phyloP scores from a whole-genome alignment of 78 protist genomes.

The Guillardia theta region DNA sequence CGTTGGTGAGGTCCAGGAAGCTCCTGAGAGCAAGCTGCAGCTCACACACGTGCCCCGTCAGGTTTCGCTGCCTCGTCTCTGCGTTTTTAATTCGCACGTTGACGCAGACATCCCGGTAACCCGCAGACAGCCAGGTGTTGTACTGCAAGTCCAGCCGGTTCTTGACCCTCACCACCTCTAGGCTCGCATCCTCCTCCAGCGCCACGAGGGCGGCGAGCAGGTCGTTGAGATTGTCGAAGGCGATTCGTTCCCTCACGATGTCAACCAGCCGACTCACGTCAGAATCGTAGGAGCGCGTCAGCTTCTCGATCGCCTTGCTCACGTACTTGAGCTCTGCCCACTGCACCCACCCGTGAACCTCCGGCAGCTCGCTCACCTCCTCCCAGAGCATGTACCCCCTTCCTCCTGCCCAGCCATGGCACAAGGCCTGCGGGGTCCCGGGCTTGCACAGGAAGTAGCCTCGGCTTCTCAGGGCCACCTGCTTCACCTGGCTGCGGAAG shows the following conservation, averaged over 20 bases:
- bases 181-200: background rate
- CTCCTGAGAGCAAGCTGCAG: background rate
- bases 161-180: background rate
- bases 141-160: background rate
- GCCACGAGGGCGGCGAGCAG: background rate
- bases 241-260: background rate
- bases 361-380: background rate
- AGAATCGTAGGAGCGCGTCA: background rate
- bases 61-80: too few relatives aligned
- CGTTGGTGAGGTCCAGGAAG: background rate
- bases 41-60: constrained; percentile 7
- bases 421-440: too few relatives aligned
- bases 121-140: background rate
- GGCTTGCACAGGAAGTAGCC: background rate
- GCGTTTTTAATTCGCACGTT: background rate
- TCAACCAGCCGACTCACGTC: constrained; percentile 10
- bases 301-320: background rate
- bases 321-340: background rate
- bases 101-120: background rate
- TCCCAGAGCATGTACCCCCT: background rate
- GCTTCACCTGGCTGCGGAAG: background rate
- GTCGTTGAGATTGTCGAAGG: background rate
- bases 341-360: background rate
- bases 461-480: background rate
- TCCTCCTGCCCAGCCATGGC: background rate